Evolutionary conservation across 2,329 filamentous ascomycete genomes (phyloP).

Genomic region (Alternaria conjuncta): DNA sequence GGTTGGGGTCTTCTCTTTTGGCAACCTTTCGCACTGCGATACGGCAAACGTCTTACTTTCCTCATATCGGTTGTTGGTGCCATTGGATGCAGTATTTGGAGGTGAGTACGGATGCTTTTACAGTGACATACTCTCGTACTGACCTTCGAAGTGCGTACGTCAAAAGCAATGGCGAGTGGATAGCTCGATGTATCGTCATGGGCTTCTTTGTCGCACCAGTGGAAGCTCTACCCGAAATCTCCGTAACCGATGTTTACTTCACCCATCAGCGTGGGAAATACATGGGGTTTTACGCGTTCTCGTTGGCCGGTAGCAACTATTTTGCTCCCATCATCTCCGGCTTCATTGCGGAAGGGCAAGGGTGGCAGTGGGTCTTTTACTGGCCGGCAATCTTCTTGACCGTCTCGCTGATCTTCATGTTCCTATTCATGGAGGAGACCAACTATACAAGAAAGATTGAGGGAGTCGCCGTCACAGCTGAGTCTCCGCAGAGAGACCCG

Average conservation of each 20-base stretch:
- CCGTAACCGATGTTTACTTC: constrained; percentile 52
- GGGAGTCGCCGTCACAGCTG: constrained; percentile 10
- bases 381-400: constrained; percentile 63
- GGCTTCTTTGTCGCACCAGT: constrained; percentile 58
- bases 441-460: constrained; percentile 56
- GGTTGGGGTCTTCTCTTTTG: constrained; percentile 61
- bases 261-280: constrained; percentile 44
- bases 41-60: constrained; percentile 59
- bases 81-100: constrained; percentile 53
- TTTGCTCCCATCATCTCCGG: constrained; percentile 47
- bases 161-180: constrained; percentile 55
- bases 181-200: constrained; percentile 55
- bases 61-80: constrained; percentile 52
- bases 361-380: constrained; percentile 50
- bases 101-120: constrained; percentile 18
- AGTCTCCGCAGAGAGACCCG: constrained; percentile 12
- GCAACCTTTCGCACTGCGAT: constrained; percentile 61
- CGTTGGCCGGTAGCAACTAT: constrained; percentile 45
- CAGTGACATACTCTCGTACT: background rate
- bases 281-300: constrained; percentile 42
- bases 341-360: constrained; percentile 45
- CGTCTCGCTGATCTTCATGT: constrained; percentile 58
- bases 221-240: constrained; percentile 58
- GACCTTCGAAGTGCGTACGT: constrained; percentile 51
- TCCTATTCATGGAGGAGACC: constrained; percentile 68